Base-by-base conservation (phyloP, 495 filamentous ascomycete species). In the Lindgomyces ingoldianus region DNA sequence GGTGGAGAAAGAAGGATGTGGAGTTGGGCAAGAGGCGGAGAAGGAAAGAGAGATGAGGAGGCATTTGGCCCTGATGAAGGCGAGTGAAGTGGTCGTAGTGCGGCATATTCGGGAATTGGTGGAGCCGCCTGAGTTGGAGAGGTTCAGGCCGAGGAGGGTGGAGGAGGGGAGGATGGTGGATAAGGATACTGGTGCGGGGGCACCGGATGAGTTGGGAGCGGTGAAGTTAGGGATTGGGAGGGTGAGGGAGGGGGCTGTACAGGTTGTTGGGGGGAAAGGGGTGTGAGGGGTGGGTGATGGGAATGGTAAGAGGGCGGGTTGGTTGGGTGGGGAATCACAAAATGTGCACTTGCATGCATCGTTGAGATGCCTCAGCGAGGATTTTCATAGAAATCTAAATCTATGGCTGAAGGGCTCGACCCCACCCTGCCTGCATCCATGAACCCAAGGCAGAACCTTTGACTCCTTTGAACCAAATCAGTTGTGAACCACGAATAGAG, bases 51-150 rank as follows among this genome's bases (percentile, higher is more conserved):
- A 84, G 74, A 89, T 87, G 77, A 84, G 76, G 69, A 72, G 84
- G 67, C 83, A 89, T 71, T 72, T 95, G 71, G 76, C 87, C 30
- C 77, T 77, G 69, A 91, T 84, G 54, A 89, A 88, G 74, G 91
- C 91, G 21, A 85, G 88, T 0, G 92, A 96, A 78, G 83, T 96
- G 59, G 83, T 85, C 71, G 78, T 96, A 30, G 87, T 91, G 45
- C 83, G 90, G 70, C 87, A 92, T 74, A 74, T 88, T 63, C 78
- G 77, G 50, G 82, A 83, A 62, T 67, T 96, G 71, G 77, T 85
- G 27, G 74, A 85, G 48, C 92, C 76, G 57, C 72, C 91, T 9
- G 72, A 81, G 33, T 70, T 84, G 39, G 78, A 80, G 57, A 50
- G 49, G 60, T 89, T 85, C 69, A 79, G 71, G 67, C 86, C 86